Percentiles rank a stretch among this genome's conserved stretches.
Evolutionary conservation across 352 stramenopile genomes (phyloP).

Genomic region (Globisporangium takayamanum): DNA sequence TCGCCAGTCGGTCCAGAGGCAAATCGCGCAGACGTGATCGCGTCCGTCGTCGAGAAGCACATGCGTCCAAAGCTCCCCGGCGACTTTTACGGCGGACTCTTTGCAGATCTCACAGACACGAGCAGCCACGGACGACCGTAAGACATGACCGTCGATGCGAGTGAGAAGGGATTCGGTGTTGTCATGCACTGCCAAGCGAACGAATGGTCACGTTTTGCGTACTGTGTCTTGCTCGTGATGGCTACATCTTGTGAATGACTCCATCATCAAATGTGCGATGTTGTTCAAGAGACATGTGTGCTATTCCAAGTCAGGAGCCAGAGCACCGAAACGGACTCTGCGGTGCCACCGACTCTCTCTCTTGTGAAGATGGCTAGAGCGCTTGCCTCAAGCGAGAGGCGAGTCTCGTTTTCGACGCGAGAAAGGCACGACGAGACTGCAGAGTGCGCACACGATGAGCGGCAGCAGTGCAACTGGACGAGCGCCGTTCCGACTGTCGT

Average conservation of each 20-base stretch:
- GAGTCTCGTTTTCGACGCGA: not conserved
- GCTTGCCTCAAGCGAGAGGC: too few relatives aligned
- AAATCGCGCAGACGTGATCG: conserved; percentile 67
- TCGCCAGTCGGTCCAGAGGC: conserved; percentile 60
- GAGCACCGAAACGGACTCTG: too few relatives aligned
- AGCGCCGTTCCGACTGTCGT: conserved; percentile 15
- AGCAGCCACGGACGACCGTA: not conserved
- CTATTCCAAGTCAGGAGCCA: too few relatives aligned
- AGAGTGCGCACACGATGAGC: not conserved
- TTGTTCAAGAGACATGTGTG: not conserved
- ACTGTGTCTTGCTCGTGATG: too few relatives aligned
- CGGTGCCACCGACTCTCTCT: too few relatives aligned
- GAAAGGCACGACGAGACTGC: not conserved
- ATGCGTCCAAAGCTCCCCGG: conserved; percentile 78
- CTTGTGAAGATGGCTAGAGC: too few relatives aligned
- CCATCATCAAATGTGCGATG: too few relatives aligned
- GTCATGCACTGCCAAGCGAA: too few relatives aligned
- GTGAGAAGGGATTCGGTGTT: not conserved
- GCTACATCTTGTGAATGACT: too few relatives aligned
- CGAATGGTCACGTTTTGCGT: too few relatives aligned
- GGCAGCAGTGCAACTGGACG: not conserved
- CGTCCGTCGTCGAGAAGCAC: conserved; percentile 67
- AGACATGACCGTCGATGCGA: not conserved
- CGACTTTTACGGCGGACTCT: conserved; percentile 82
- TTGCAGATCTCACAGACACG: conserved; percentile 40